Base-by-base conservation (phyloP, 2,329 filamentous ascomycete genomes). In the Macrophomina phaseolina region DNA sequence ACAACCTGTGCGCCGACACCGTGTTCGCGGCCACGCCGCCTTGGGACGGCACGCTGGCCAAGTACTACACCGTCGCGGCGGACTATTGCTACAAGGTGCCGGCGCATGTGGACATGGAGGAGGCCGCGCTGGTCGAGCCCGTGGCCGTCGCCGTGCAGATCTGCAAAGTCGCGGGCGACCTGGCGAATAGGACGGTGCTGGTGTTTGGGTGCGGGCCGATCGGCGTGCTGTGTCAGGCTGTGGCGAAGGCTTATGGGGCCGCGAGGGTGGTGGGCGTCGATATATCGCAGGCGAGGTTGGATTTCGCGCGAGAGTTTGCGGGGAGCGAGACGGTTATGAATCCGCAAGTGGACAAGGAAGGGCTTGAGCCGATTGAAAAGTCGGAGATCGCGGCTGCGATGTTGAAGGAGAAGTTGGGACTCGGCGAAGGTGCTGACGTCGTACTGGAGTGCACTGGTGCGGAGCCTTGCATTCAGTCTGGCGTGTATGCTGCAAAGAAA, bases 81-180 rank as follows among this genome's bases (percentile, higher is more conserved):
- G 73, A 75, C 32, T 75, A 69, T 48, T 75, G 73, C 48, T 74
- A 71, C 65, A 71, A 70, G 63, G 68, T 75, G 12, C 72, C 73
- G 4, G 67, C 69, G n/a, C 67, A 71, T 52, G 69, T 75, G 32
- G 64, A 69, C 40, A 63, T 74, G 48, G 69, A 74, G 65, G 70
- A 75, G 52, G 73, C 69, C 11, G 73, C 73, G 3, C 58, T 75
- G 66, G 69, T 75, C 4, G 73, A 75, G 49, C 73, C 73, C 6
- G 67, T 75, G 9, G 69, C 69, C 0, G 71, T 74, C 12, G 73
- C 73, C 11, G 73, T 75, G 12, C 72, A 74, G 55, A 65, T 71
- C 5, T 71, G 69, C 62, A 71, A 69, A 58, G 60, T 68, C 1
- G 71, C 71, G 0, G 70, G 70, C 14, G 8, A 70, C 3, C 66